These are phyloP conservation scores for Chlamydomonas sp. DNA, from an alignment of 139 green algal species.

Conservation along the genomic window DNA sequence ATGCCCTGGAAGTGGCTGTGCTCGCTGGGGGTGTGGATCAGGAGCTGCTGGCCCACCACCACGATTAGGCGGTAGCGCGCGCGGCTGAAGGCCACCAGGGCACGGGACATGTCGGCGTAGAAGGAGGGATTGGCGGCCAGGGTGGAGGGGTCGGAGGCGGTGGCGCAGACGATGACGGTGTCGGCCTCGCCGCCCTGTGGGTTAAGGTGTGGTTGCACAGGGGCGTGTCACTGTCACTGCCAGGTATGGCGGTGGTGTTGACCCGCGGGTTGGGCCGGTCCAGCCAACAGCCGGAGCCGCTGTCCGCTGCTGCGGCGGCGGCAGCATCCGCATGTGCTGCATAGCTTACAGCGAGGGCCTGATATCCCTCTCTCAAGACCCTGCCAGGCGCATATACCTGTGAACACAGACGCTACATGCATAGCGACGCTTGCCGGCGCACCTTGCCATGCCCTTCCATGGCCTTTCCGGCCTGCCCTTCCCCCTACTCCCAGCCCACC, in stretches of 20 bases:
- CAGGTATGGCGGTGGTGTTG: background rate
- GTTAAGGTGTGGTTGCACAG: background rate
- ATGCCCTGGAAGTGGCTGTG: constrained; percentile 1
- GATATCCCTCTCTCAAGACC: background rate
- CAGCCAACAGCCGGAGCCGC: background rate
- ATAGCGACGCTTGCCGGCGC: background rate
- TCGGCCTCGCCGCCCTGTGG: constrained; percentile 30
- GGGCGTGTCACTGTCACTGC: background rate
- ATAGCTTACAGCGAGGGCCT: background rate
- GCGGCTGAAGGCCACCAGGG: constrained; percentile 40
- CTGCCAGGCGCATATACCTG: no score
- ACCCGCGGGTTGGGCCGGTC: background rate
- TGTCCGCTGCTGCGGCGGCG: no score
- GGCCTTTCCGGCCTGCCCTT: background rate
- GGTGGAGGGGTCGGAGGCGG: background rate
- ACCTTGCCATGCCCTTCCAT: no score
- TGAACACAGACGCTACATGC: background rate
- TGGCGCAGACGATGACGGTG: constrained; percentile 25
- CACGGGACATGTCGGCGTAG: constrained; percentile 17
- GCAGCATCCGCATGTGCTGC: background rate
- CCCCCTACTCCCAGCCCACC: background rate
- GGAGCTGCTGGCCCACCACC: background rate
- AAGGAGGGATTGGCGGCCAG: constrained; percentile 6
- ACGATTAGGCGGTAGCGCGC: constrained; percentile 18
- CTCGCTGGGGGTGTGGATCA: background rate